These are phyloP conservation scores for Excoecaria agallocha DNA, from an alignment of 345 rosid genomes.

Conservation along the genomic window DNA sequence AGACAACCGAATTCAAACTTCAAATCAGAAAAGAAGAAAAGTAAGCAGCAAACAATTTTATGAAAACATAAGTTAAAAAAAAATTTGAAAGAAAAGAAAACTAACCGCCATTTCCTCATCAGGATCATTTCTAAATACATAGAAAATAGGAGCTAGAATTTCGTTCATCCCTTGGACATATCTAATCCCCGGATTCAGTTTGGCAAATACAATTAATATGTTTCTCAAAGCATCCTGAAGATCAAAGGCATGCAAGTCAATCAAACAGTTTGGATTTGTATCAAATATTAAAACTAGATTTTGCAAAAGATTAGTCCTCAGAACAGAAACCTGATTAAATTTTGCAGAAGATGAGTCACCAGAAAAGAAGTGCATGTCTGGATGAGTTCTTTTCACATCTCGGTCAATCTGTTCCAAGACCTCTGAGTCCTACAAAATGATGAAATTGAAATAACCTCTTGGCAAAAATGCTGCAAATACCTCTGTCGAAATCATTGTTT, in stretches of 20 bases:
- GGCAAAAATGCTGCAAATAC: conserved; percentile 1
- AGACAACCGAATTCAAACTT: neutral
- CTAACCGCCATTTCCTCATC: conserved; percentile 77
- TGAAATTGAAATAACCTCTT: conserved; percentile 15
- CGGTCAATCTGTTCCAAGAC: conserved; percentile 91
- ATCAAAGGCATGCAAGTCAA: conserved; percentile 23
- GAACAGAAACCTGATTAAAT: conserved; percentile 66
- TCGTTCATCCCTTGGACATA: conserved; percentile 99
- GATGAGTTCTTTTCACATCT: conserved; percentile 96
- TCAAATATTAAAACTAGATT: conserved; percentile 12
- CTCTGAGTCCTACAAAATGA: conserved; percentile 68
- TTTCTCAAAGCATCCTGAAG: conserved; percentile 80
- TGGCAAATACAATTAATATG: conserved; percentile 74
- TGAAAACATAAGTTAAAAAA: neutral
- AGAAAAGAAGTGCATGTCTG: conserved; percentile 89
- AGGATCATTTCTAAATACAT: conserved; percentile 78
- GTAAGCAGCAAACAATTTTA: neutral
- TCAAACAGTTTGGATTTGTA: conserved; percentile 14
- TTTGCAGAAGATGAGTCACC: conserved; percentile 77
- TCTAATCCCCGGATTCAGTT: conserved; percentile 96
- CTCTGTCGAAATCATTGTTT: neutral
- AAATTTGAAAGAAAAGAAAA: neutral
- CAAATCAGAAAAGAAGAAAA: neutral
- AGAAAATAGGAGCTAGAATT: conserved; percentile 82
- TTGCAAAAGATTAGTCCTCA: conserved; percentile 62